These are phyloP conservation scores for Pichia pseudocactophila DNA, from an alignment of 805 yeast genomes.

Conservation along the genomic window DNA sequence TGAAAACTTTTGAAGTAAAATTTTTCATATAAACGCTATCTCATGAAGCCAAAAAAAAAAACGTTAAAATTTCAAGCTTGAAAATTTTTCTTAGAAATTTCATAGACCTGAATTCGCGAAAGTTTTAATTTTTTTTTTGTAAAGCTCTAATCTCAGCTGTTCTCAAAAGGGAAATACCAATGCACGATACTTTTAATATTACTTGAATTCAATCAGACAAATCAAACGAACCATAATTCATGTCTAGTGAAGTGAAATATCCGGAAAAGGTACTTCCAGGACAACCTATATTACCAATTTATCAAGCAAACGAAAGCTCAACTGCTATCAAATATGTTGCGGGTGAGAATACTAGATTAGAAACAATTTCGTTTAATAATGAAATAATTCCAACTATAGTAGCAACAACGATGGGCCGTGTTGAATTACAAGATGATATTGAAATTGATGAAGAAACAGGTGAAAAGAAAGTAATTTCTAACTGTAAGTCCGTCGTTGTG, in stretches of 20 bases:
- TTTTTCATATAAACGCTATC: conserved; percentile 1
- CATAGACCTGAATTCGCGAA: background rate
- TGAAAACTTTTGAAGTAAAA: conserved; percentile 2
- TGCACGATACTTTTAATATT: too few relatives aligned
- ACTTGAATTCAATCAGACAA: too few relatives aligned
- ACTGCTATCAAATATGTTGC: conserved; percentile 35
- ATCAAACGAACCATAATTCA: too few relatives aligned
- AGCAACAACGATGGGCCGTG: conserved; percentile 58
- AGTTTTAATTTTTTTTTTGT: too few relatives aligned
- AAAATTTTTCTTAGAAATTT: too few relatives aligned
- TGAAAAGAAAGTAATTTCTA: background rate
- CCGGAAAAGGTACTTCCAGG: conserved; percentile 68
- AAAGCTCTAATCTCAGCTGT: too few relatives aligned
- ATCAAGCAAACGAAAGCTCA: conserved; percentile 22
- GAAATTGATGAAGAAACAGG: conserved; percentile 11
- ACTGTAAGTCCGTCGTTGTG: conserved; percentile 14
- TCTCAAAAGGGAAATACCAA: too few relatives aligned
- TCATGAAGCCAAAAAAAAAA: too few relatives aligned
- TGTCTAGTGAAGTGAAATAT: conserved; percentile 10
- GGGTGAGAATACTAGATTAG: conserved; percentile 57
- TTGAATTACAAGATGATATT: conserved; percentile 18
- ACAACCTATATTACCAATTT: conserved; percentile 60
- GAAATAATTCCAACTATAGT: conserved; percentile 33
- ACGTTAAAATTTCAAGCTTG: too few relatives aligned
- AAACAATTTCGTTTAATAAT: conserved; percentile 34